Evolutionary conservation across 371 early-diverging fungal species (phyloP), one percentile per base, ranked within the genome.

Genomic region (Batkoa obscura): DNA sequence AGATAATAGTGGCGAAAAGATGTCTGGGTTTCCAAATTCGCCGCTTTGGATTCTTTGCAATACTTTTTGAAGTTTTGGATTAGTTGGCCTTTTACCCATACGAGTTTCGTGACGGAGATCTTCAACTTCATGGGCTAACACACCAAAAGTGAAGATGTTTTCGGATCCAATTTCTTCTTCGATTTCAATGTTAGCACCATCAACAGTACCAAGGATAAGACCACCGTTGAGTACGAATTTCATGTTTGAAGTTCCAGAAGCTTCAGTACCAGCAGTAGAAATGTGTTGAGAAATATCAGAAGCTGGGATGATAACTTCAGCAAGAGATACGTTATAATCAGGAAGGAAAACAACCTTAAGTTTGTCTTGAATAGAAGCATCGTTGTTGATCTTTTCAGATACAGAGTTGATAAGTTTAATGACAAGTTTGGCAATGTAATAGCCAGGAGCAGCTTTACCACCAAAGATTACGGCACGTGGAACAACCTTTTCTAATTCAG

Each of bases 211-310:
- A 42, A 86, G 69, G 64, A 93, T 93, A 46, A 92, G 65, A 57
- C 93, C 93, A 53, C 93, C 92, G 66, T 93, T 93, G 45, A 93
- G 70, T 46, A 92, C 93, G 72, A 93, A 93, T 74, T 93, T 93
- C 92, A 93, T 93, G 78, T 93, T 93, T 45, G 90, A 89, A 2
- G 94, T 93, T 41, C 94, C 94, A 17, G 90, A 88, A 13, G 93
- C 94, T 67, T 93, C 94, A n/a, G 92, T 93, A 55, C 93, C 94
- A 6, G 94, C 94, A 2, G 92, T 92, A 30, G 83, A 84, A 60
- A 84, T 86, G 63, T 84, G 85, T 57, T 87, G 91, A 39, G 93
- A 92, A 59, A 92, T 86, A 67, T 92, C 93, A 62, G 83, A 84
- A 53, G 93, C 92, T 5, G 93, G 93, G 63, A 88, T 79, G 58